Conservation (phyloP, 2,329 filamentous ascomycete genomes). For the Lasiodiplodia gonubiensis region DNA sequence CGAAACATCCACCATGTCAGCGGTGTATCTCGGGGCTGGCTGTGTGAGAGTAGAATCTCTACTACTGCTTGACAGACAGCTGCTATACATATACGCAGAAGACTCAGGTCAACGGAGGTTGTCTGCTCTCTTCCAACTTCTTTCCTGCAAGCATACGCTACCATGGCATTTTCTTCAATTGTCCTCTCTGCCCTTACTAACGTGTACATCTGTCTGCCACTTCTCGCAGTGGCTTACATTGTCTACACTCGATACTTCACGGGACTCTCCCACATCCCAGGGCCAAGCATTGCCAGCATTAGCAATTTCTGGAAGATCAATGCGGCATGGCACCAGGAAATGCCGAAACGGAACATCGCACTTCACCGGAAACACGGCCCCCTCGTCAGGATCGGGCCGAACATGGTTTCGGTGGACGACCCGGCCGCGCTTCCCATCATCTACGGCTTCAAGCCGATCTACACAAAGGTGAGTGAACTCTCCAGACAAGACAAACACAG, state of each 20-base stretch:
- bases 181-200: too few species aligned
- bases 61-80: too few species aligned
- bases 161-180: too few species aligned
- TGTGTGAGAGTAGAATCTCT: too few species aligned
- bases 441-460: neutral
- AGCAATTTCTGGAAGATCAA: constrained; percentile 41
- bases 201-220: too few species aligned
- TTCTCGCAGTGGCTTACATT: neutral
- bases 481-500: neutral
- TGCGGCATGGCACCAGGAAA: constrained; percentile 41
- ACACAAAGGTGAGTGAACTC: neutral
- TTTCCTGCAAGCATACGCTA: too few species aligned
- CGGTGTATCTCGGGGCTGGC: too few species aligned
- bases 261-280: constrained; percentile 33
- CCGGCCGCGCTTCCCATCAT: neutral
- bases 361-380: constrained; percentile 36
- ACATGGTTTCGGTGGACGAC: neutral
- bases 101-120: too few species aligned
- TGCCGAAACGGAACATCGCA: constrained; percentile 32
- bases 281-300: constrained; percentile 42
- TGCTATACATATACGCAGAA: too few species aligned
- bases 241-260: constrained; percentile 6
- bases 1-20: too few species aligned
- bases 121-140: too few species aligned
- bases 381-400: neutral